Conservation (phyloP, 2,329 filamentous ascomycete genomes). For the Herpotrichia juniperi region DNA sequence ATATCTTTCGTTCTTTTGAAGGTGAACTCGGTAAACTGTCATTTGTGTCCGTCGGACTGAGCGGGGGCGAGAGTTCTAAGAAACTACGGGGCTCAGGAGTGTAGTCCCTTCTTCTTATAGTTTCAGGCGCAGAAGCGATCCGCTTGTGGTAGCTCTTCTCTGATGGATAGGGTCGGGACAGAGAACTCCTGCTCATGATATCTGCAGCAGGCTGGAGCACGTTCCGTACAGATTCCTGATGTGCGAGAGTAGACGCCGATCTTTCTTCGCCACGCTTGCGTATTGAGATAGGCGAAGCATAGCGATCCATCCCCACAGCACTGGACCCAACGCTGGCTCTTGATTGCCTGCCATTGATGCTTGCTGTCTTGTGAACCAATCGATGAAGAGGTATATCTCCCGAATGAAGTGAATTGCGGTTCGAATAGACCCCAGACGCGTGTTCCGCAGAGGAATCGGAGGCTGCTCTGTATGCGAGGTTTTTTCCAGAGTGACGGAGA, state of each 20-base stretch:
- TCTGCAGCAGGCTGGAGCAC: constrained; percentile 43
- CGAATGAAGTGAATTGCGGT: constrained; percentile 52
- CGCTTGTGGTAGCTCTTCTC: constrained; percentile 32
- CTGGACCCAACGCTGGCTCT: constrained; percentile 38
- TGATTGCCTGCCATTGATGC: constrained; percentile 53
- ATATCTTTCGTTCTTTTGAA: constrained; percentile 17
- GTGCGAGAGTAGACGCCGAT: constrained; percentile 34
- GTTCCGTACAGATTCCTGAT: constrained; percentile 37
- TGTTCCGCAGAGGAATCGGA: constrained; percentile 39
- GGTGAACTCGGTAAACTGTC: constrained; percentile 12
- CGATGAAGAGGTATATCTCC: constrained; percentile 53
- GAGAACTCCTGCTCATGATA: constrained; percentile 37
- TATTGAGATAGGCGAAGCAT: constrained; percentile 35
- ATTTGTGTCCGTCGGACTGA: constrained; percentile 22
- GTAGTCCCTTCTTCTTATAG: constrained; percentile 14
- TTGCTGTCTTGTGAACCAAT: constrained; percentile 57
- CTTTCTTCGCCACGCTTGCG: constrained; percentile 33
- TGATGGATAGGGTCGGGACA: constrained; percentile 17
- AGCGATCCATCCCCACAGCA: constrained; percentile 27
- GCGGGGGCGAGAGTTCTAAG: constrained; percentile 27
- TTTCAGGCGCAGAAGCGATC: constrained; percentile 42
- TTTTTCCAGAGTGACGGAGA: constrained; percentile 61
- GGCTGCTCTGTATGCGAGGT: constrained; percentile 56
- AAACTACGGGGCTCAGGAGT: constrained; percentile 22
- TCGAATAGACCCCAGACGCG: constrained; percentile 51